These are phyloP conservation scores for Talaromyces sp. DNA, from an alignment of 2,329 filamentous ascomycete species.

Conservation along the genomic window DNA sequence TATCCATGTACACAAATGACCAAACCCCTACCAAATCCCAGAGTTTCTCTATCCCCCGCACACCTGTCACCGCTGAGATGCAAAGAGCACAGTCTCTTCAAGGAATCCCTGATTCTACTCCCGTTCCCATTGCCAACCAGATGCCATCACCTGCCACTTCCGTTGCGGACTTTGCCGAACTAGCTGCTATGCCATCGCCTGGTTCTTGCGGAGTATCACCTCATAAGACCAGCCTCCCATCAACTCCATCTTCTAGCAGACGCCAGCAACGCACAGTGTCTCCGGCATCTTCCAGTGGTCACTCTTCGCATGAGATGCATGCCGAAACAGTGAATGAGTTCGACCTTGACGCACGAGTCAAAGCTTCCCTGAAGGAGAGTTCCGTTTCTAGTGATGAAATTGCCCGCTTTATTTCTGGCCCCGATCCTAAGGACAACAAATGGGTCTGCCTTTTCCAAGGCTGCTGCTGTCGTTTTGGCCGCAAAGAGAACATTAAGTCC, in stretches of 20 bases:
- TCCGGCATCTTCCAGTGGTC: slow-evolving; percentile 30
- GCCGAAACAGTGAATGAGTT: slow-evolving; percentile 51
- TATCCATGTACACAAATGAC: slow-evolving; percentile 42
- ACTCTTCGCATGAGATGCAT: slow-evolving; percentile 45
- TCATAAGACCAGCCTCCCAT: slow-evolving; percentile 34
- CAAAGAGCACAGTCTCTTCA: slow-evolving; percentile 50
- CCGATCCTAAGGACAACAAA: slow-evolving; percentile 72
- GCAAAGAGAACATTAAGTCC: slow-evolving; percentile 98
- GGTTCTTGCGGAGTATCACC: slow-evolving; percentile 25
- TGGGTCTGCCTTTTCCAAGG: slow-evolving; percentile 76
- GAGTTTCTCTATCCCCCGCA: slow-evolving; percentile 34
- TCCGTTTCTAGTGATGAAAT: slow-evolving; percentile 88
- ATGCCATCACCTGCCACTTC: slow-evolving; percentile 61
- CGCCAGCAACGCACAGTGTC: slow-evolving; percentile 24
- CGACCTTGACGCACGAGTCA: slow-evolving; percentile 58
- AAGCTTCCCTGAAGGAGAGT: slow-evolving; percentile 71
- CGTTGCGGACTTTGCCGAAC: slow-evolving; percentile 54
- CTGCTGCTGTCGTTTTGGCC: slow-evolving; percentile 89
- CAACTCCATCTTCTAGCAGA: slow-evolving; percentile 26
- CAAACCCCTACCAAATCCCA: slow-evolving; percentile 45
- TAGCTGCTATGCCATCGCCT: slow-evolving; percentile 47
- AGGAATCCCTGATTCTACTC: slow-evolving; percentile 43
- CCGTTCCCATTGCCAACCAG: slow-evolving; percentile 43
- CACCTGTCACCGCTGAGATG: slow-evolving; percentile 44
- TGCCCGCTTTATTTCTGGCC: slow-evolving; percentile 71